Percentiles rank a stretch among this genome's conserved stretches.
Evolutionary conservation across 2,329 filamentous ascomycete genomes (phyloP).

Genomic region (Exophiala viscosa): DNA sequence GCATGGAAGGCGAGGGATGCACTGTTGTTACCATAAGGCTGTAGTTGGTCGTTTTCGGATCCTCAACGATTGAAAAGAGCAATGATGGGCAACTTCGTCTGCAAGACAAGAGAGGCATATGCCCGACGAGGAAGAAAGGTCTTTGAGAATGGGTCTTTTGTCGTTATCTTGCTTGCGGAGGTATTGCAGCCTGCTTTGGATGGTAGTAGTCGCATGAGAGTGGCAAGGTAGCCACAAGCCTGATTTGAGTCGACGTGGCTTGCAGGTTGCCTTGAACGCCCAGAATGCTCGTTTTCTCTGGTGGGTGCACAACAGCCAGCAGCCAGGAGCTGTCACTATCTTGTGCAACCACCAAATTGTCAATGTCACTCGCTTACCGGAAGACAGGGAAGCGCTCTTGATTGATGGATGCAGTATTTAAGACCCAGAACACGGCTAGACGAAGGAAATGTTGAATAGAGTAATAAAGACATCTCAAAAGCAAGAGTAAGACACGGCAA

Average conservation of each 20-base stretch:
- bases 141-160: too few relatives aligned
- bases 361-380: not conserved
- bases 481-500: conserved; percentile 9
- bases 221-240: not conserved
- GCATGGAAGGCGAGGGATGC: not conserved
- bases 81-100: not conserved
- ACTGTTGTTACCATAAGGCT: not conserved
- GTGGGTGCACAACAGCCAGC: conserved; percentile 1
- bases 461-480: not conserved
- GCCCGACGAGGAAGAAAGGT: not conserved
- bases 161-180: not conserved
- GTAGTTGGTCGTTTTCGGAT: not conserved
- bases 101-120: not conserved
- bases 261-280: not conserved
- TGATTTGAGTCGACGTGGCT: conserved; percentile 9
- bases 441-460: not conserved
- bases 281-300: not conserved
- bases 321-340: conserved; percentile 14
- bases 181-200: not conserved
- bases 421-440: conserved; percentile 2
- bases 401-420: conserved; percentile 2
- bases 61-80: not conserved
- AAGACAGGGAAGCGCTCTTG: conserved; percentile 3
- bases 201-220: not conserved
- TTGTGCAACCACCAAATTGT: conserved; percentile 12